phyloP scores from a whole-genome alignment of 441 rosid species.

The Erodium chrysanthum region DNA sequence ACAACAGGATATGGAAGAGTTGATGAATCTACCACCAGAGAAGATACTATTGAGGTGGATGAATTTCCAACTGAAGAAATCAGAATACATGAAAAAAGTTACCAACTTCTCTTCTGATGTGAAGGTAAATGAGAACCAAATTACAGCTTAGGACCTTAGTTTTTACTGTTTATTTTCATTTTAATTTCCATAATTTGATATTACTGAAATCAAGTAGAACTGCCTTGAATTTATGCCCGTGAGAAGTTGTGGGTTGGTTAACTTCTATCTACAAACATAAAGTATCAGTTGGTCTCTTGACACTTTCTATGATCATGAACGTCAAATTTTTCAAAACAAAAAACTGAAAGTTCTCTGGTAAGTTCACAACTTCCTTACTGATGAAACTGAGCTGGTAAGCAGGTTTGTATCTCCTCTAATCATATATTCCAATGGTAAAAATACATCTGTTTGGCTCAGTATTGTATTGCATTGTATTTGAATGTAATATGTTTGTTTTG shows the following conservation, averaged over 20 bases:
- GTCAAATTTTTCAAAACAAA: background rate
- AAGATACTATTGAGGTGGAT: slow-evolving; percentile 94
- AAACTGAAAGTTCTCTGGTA: background rate
- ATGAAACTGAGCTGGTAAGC: background rate
- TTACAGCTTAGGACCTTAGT: slow-evolving; percentile 5
- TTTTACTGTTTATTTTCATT: slow-evolving; percentile 7
- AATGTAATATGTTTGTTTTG: slow-evolving; percentile 19
- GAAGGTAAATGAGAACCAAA: slow-evolving; percentile 51
- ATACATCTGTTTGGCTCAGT: background rate
- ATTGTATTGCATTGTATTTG: background rate
- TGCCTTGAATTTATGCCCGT: background rate
- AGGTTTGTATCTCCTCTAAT: background rate
- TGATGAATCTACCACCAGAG: slow-evolving; percentile 82
- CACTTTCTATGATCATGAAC: background rate
- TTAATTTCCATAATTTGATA: background rate
- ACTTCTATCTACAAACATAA: background rate
- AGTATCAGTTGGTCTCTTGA: background rate
- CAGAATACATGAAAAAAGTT: slow-evolving; percentile 73
- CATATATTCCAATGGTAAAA: slow-evolving; percentile 3
- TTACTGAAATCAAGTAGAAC: background rate
- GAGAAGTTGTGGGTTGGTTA: background rate
- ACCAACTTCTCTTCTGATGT: slow-evolving; percentile 92
- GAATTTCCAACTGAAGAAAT: slow-evolving; percentile 95
- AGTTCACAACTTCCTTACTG: background rate
- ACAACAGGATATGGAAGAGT: slow-evolving; percentile 88